Evolutionary conservation across 495 filamentous ascomycete species (phyloP).

Genomic region (Trichoderma parareesei): DNA sequence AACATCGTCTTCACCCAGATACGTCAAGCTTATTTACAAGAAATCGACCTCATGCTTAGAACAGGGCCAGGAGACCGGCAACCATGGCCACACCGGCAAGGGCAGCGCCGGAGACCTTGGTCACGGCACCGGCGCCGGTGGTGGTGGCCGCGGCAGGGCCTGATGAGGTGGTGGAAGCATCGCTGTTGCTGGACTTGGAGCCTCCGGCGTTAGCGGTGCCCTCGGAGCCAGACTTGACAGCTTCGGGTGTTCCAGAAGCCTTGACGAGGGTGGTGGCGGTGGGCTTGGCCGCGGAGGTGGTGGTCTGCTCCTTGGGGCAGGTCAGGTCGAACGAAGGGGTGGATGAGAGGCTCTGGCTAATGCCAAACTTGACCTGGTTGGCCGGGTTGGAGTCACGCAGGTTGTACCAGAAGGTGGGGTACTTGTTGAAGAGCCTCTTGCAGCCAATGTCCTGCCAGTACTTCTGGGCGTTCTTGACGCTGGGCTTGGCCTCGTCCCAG

Average conservation of each 20-base stretch:
- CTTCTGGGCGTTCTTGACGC: conserved; percentile 53
- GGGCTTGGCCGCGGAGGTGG: conserved; percentile 13
- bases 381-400: conserved; percentile 38
- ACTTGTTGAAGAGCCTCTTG: conserved; percentile 52
- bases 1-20: not conserved
- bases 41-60: conserved; percentile 3
- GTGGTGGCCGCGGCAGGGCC: not conserved
- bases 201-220: conserved; percentile 5
- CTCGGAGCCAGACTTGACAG: not conserved
- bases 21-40: not conserved
- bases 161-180: not conserved
- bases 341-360: conserved; percentile 42
- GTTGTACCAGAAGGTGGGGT: conserved; percentile 59
- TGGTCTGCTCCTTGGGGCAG: conserved; percentile 37
- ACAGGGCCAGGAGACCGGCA: conserved; percentile 9
- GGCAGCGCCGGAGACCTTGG: conserved; percentile 5
- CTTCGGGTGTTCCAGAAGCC: not conserved
- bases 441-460: conserved; percentile 70
- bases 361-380: conserved; percentile 37
- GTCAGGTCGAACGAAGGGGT: conserved; percentile 51
- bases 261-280: conserved; percentile 12
- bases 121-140: conserved; percentile 5
- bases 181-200: conserved; percentile 11
- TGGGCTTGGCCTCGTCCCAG: conserved; percentile 51
- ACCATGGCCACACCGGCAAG: conserved; percentile 1